Conservation (phyloP, 2,329 filamentous ascomycete species). For the Fusarium citri region DNA sequence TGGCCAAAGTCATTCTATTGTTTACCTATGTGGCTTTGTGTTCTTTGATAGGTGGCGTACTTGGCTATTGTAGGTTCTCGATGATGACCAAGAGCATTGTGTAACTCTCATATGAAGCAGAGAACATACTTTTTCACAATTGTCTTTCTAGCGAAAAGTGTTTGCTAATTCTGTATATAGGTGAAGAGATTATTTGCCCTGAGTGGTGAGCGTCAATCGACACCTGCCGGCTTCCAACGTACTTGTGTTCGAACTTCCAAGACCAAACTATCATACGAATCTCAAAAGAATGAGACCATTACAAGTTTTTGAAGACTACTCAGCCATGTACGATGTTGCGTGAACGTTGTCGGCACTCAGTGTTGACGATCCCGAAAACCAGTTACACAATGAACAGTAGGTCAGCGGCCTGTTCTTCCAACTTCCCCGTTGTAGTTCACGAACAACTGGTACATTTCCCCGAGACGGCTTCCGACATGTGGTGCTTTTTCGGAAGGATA, state of each 20-base stretch:
- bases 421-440: not conserved
- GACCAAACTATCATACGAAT: not conserved
- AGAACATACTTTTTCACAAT: not conserved
- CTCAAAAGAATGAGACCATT: too few relatives aligned
- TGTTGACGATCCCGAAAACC: not conserved
- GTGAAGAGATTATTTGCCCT: not conserved
- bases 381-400: conserved; percentile 1
- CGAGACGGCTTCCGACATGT: not conserved
- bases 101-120: not conserved
- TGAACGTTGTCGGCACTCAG: not conserved
- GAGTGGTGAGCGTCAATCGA: not conserved
- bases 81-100: not conserved
- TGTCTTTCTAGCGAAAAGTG: not conserved
- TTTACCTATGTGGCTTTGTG: not conserved
- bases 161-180: not conserved
- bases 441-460: not conserved
- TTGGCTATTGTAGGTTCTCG: not conserved
- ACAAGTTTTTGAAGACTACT: too few relatives aligned
- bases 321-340: not conserved
- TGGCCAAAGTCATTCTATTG: not conserved
- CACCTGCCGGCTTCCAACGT: not conserved
- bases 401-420: not conserved
- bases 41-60: not conserved
- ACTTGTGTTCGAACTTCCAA: not conserved
- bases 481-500: not conserved